These are phyloP conservation scores for Simmondsia chinensis DNA, from an alignment of 148 eudicot genomes.

Conservation along the genomic window DNA sequence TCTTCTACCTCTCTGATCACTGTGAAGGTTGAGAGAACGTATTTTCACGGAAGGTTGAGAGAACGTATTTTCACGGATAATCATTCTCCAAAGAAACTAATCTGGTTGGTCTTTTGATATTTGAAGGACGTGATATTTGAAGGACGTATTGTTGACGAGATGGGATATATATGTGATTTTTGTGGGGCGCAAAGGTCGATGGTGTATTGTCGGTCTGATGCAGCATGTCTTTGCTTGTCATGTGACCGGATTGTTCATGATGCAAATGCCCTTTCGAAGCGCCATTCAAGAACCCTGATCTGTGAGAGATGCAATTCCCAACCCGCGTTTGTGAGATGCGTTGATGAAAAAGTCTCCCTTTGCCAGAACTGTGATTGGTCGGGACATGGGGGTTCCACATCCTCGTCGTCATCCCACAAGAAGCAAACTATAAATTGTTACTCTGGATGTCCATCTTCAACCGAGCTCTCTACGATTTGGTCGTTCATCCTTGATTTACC, in stretches of 20 bases:
- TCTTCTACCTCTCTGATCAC: no score
- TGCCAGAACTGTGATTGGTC: slow-evolving; percentile 69
- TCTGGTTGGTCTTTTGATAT: no score
- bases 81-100: background rate
- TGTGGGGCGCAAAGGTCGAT: slow-evolving; percentile 74
- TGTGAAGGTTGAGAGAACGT: no score
- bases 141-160: no score
- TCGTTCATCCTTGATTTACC: slow-evolving; percentile 51
- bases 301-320: slow-evolving; percentile 79
- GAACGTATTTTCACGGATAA: no score
- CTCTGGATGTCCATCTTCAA: slow-evolving; percentile 84
- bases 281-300: slow-evolving; percentile 81
- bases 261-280: slow-evolving; percentile 86
- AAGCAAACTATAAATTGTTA: slow-evolving; percentile 56
- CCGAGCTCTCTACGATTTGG: slow-evolving; percentile 77
- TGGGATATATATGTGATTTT: slow-evolving; percentile 84
- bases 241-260: slow-evolving; percentile 95
- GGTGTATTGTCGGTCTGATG: slow-evolving; percentile 92
- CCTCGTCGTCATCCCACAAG: slow-evolving; percentile 45
- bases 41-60: no score
- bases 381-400: slow-evolving; percentile 37
- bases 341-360: slow-evolving; percentile 68
- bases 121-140: no score
- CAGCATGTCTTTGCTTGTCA: slow-evolving; percentile 83
- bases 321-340: slow-evolving; percentile 68